Evolutionary conservation across 345 rosid genomes (phyloP), one percentile per base, ranked within the genome.

Genomic region (Gynandropsis gynandra): DNA sequence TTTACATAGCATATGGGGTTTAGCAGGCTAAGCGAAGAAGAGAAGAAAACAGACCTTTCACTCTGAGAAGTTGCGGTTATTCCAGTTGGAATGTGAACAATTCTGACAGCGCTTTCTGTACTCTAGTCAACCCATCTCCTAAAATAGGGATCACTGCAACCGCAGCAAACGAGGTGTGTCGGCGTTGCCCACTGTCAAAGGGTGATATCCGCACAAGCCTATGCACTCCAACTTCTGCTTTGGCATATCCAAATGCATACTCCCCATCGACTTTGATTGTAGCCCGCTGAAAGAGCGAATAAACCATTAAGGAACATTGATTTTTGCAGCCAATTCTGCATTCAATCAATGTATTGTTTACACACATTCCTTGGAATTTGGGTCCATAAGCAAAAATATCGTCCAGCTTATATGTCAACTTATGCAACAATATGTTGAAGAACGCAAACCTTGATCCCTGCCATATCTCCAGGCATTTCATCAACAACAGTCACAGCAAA

Each of bases 91-190:
- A 85, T 78, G 69, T 92, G 98, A 70, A 76, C 69, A 16, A 92
- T 85, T 69, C 96, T 79, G 21, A 92, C 93, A 60, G 98, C 98
- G 73, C 97, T 92, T 13, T 92, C 96, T 0, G 98, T 92, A 85
- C 95, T 21, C 51, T 76, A 29, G 89, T 72, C 6, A 77, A 84
- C 42, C 83, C 86, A 43, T 87, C 88, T 37, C 89, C 96, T 3
- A 68, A 63, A 62, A 82, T 82, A 15, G 98, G 98, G 63, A 81
- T 87, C 31, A 87, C 96, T 4, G 98, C 98, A 61, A 92, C 98
- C n/a, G 96, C 98, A 14, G 98, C 96, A 67, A 92, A 92, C 11
- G 96, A 87, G 63, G 98, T 87, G 67, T 87, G 98, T 43, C 96
- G 77, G 29, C 86, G 81, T 63, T 92, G 87, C 52, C 77, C 82